Conservation (phyloP, 148 eudicot genomes). For the Camellia granthamiana region DNA sequence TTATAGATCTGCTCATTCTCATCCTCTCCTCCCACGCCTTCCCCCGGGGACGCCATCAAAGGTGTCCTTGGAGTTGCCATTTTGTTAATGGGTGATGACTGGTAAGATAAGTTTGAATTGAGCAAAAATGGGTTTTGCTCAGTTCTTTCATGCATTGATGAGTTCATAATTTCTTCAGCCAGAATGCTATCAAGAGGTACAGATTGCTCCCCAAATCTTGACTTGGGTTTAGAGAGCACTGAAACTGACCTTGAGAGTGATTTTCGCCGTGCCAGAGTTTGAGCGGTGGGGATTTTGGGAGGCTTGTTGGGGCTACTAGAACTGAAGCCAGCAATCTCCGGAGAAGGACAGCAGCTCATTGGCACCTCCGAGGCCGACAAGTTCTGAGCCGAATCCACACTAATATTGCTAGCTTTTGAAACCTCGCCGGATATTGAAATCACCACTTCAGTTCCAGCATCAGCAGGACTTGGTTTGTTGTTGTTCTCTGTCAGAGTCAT, state of each 20-base stretch:
- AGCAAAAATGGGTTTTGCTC: slow-evolving; percentile 17
- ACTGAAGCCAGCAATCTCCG: slow-evolving; percentile 34
- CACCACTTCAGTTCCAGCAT: slow-evolving; percentile 20
- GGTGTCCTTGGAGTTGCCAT: slow-evolving; percentile 32
- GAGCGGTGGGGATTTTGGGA: slow-evolving; percentile 42
- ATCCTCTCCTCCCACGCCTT: slow-evolving; percentile 35
- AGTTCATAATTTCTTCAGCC: slow-evolving; percentile 24
- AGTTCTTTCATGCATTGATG: slow-evolving; percentile 6
- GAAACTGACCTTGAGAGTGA: slow-evolving; percentile 30
- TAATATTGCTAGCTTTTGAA: no score
- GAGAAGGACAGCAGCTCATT: slow-evolving; percentile 29
- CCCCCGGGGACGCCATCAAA: slow-evolving; percentile 19
- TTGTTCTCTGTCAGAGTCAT: slow-evolving; percentile 30
- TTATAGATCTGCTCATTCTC: slow-evolving; percentile 62
- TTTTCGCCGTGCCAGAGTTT: slow-evolving; percentile 36
- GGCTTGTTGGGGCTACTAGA: slow-evolving; percentile 48
- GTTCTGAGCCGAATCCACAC: slow-evolving; percentile 18
- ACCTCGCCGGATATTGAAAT: slow-evolving; percentile 24
- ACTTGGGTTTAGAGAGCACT: slow-evolving; percentile 46
- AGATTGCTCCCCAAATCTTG: slow-evolving; percentile 79
- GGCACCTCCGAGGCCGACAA: neutral
- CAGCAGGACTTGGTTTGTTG: slow-evolving; percentile 12
- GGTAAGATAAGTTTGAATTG: slow-evolving; percentile 6
- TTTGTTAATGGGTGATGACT: slow-evolving; percentile 20
- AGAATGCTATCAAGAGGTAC: slow-evolving; percentile 29